Conservation (phyloP, 306 rosid species). For the Benincasa hispida region DNA sequence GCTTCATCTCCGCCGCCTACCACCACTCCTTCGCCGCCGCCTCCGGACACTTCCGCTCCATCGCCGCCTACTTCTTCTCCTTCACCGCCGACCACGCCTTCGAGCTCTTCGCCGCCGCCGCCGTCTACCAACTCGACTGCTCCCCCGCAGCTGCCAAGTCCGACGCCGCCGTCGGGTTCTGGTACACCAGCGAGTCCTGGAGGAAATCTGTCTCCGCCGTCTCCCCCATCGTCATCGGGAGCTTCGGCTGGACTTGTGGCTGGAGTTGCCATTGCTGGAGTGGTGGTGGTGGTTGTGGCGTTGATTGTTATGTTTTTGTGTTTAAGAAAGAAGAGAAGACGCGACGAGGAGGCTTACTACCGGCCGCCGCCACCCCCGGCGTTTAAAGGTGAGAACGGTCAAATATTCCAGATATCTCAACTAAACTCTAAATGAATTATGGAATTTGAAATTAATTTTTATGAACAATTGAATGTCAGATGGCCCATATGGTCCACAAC, state of each 20-base stretch:
- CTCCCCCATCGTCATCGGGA: constrained; percentile 25
- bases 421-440: background rate
- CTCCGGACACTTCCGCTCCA: constrained; percentile 14
- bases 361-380: constrained; percentile 36
- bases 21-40: constrained; percentile 12
- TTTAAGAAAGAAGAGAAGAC: constrained; percentile 60
- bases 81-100: constrained; percentile 9
- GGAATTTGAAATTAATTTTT: background rate
- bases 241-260: constrained; percentile 41
- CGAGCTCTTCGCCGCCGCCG: constrained; percentile 16
- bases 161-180: constrained; percentile 26
- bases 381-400: constrained; percentile 50
- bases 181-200: constrained; percentile 21
- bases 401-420: background rate
- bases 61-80: constrained; percentile 15
- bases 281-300: constrained; percentile 35
- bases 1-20: constrained; percentile 17
- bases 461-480: constrained; percentile 22
- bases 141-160: constrained; percentile 21
- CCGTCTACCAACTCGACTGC: constrained; percentile 23
- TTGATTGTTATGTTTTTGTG: constrained; percentile 46
- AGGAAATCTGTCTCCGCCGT: constrained; percentile 19
- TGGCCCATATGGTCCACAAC: constrained; percentile 48
- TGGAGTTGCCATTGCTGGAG: constrained; percentile 60
- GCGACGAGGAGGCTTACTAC: constrained; percentile 38